Base-by-base conservation (phyloP, 768 basidiomycete genomes). In the Suillus alpinus region DNA sequence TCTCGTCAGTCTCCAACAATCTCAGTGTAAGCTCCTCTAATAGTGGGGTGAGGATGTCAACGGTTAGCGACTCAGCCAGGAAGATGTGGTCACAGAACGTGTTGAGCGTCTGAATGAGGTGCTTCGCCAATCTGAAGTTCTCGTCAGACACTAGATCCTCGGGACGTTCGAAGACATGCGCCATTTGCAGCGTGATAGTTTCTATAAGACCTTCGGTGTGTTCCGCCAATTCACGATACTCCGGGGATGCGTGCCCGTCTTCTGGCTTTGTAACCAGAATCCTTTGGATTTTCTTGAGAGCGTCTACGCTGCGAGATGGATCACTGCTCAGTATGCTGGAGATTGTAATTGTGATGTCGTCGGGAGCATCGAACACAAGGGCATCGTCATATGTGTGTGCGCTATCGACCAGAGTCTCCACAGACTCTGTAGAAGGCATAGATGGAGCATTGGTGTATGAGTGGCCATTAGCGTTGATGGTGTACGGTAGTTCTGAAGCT, bases 81-180 rank as follows among this genome's bases (percentile, higher is more conserved):
- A 92, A 83, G 6, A 86, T 75, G 71, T 95, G 93, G 68, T 98
- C 95, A 68, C 95, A 96, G 72, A 98, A 94, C 29, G 91, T 91
- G 67, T 95, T 95, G 32, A 98, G 83, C 0, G 95, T 95, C 73
- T 98, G 95, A 63, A 98, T 96, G 57, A 98, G 84, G 73, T 98
- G 97, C 75, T 99, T 99, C 51, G 95, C 94, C 9, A 99, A 80
- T 43, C 97, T 85, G 77, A 97, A 95, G 68, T 94, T 93, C 63
- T 91, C 88, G 18, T 88, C 86, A 14, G 84, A 77, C 26, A 86
- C 74, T 41, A 95, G 77, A 57, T 92, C 86, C 32, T 90, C 86
- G 2, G 87, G 87, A 51, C 85, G 83, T 56, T 94, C 92, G 70
- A 98, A 98, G 20, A 94, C 87, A 71, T 94, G 91, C 10, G 91